These are phyloP conservation scores for Meira nashicola DNA, from an alignment of 1,284 basidiomycete genomes.

Conservation along the genomic window DNA sequence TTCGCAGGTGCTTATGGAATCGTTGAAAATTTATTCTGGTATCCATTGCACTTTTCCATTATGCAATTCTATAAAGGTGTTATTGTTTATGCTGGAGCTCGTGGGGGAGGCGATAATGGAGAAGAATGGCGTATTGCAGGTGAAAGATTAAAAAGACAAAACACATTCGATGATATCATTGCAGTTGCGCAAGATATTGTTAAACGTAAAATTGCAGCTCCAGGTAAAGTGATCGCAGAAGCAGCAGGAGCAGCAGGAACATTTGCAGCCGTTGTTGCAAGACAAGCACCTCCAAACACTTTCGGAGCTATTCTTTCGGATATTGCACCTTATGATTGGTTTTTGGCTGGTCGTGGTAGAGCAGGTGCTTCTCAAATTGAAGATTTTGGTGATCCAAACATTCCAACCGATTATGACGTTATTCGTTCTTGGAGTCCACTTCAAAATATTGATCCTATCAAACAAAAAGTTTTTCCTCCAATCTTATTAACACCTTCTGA, in stretches of 20 bases:
- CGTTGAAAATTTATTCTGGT: slow-evolving; percentile 69
- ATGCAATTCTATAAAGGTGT: slow-evolving; percentile 69
- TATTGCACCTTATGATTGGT: slow-evolving; percentile 69
- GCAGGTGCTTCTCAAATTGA: slow-evolving; percentile 70
- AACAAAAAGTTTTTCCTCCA: slow-evolving; percentile 44
- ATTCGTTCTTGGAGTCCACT: slow-evolving; percentile 43
- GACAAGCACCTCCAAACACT: slow-evolving; percentile 71
- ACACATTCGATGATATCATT: slow-evolving; percentile 67
- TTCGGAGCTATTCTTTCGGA: slow-evolving; percentile 57
- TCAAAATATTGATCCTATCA: slow-evolving; percentile 26
- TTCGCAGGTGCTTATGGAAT: slow-evolving; percentile 61
- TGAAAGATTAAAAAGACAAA: slow-evolving; percentile 55
- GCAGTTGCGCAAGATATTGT: slow-evolving; percentile 66
- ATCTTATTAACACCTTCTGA: slow-evolving; percentile 43
- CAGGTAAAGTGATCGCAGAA: slow-evolving; percentile 65
- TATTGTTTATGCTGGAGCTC: slow-evolving; percentile 61
- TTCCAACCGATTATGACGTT: slow-evolving; percentile 37
- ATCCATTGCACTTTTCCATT: slow-evolving; percentile 69
- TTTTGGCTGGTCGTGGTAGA: slow-evolving; percentile 45
- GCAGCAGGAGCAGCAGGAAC: no score
- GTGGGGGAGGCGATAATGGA: slow-evolving; percentile 68
- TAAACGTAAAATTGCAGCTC: slow-evolving; percentile 65
- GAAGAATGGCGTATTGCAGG: slow-evolving; percentile 59
- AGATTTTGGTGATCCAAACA: slow-evolving; percentile 69
- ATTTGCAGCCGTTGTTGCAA: slow-evolving; percentile 71